phyloP scores from a whole-genome alignment of 2,329 filamentous ascomycete genomes.

The Pseudocercospora pini-densiflorae region DNA sequence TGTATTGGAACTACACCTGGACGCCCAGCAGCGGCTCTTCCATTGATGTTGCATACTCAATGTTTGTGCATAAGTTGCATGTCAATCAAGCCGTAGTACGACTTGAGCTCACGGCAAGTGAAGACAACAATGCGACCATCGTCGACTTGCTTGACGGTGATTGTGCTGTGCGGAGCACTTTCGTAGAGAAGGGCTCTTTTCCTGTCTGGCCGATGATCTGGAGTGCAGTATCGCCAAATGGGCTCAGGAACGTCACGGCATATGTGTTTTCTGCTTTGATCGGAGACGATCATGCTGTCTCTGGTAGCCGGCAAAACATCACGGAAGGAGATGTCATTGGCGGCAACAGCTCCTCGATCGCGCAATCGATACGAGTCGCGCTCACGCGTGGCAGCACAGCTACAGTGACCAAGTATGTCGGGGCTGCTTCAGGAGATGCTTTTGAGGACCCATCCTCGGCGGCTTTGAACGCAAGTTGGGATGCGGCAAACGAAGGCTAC shows the following conservation, averaged over 20 bases:
- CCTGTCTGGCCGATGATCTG: constrained; percentile 60
- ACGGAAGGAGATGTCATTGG: constrained; percentile 55
- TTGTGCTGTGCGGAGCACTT: constrained; percentile 67
- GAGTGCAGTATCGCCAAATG: constrained; percentile 66
- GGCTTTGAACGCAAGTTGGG: constrained; percentile 60
- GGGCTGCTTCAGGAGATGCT: constrained; percentile 70
- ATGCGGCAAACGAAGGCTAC: constrained; percentile 60
- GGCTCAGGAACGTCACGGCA: constrained; percentile 66
- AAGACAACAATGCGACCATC: constrained; percentile 60
- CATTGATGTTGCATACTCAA: constrained; percentile 66
- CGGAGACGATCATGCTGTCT: constrained; percentile 44
- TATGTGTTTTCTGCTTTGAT: constrained; percentile 60
- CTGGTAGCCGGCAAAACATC: constrained; percentile 50
- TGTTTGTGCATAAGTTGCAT: constrained; percentile 67
- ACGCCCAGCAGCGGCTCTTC: constrained; percentile 54
- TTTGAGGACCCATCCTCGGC: constrained; percentile 61
- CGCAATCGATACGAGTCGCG: constrained; percentile 61
- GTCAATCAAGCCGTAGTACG: constrained; percentile 66
- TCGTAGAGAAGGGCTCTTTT: constrained; percentile 61
- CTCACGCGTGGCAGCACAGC: constrained; percentile 59
- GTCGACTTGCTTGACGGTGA: constrained; percentile 71
- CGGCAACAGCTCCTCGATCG: constrained; percentile 66
- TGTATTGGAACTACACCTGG: constrained; percentile 71
- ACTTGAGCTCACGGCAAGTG: constrained; percentile 61
- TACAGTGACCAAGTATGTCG: constrained; percentile 69